Evolutionary conservation across 257 asterid species (phyloP).

Genomic region (Solanum medicagineum): DNA sequence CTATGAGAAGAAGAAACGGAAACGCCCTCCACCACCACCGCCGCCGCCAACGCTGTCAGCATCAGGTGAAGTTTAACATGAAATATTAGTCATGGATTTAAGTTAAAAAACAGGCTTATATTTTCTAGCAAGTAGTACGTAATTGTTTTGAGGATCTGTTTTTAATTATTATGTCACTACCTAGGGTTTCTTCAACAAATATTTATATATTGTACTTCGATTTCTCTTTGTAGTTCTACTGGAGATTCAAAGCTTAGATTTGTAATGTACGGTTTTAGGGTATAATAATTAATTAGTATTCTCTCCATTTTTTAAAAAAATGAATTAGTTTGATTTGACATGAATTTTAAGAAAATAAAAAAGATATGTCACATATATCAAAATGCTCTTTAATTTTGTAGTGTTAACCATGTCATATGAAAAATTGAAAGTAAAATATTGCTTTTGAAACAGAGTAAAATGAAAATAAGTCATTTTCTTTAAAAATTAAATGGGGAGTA

Average conservation of each 20-base stretch:
- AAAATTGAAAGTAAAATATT: too few species aligned
- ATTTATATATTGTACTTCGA: background rate
- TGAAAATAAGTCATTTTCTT: too few species aligned
- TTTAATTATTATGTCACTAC: background rate
- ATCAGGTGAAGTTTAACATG: slow-evolving; percentile 15
- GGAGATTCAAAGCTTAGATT: background rate
- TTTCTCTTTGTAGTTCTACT: background rate
- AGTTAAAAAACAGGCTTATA: too few species aligned
- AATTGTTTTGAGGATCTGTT: background rate
- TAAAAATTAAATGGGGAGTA: too few species aligned
- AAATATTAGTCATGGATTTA: background rate
- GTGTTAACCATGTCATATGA: too few species aligned
- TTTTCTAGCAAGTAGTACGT: background rate
- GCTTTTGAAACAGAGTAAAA: too few species aligned
- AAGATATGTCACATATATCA: too few species aligned
- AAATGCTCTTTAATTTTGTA: too few species aligned
- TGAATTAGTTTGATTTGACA: too few species aligned
- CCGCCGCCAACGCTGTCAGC: slow-evolving; percentile 2
- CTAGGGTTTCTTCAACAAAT: background rate
- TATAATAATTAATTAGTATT: background rate
- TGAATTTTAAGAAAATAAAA: too few species aligned
- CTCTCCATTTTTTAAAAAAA: too few species aligned
- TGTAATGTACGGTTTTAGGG: background rate
- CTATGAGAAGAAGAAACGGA: slow-evolving; percentile 88
- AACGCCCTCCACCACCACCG: slow-evolving; percentile 35